phyloP scores from a whole-genome alignment of 441 rosid species.

The Capsella rubella region DNA sequence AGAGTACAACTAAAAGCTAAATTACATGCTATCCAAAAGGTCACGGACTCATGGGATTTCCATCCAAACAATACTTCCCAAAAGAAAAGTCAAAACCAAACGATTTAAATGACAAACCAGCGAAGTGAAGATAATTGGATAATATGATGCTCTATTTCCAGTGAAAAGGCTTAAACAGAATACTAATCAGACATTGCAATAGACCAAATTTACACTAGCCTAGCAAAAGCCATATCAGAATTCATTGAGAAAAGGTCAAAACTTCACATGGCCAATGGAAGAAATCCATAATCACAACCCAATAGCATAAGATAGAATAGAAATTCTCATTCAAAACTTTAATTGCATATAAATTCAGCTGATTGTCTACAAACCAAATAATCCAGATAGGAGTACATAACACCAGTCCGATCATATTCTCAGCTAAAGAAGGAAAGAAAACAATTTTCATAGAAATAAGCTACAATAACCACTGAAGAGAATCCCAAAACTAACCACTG shows the following conservation, averaged over 20 bases:
- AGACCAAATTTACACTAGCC: not conserved
- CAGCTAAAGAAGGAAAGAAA: not conserved
- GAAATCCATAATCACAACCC: not conserved
- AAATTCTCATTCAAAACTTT: slow-evolving; percentile 15
- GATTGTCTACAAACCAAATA: not conserved
- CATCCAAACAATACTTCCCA: not conserved
- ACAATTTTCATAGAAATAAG: not conserved
- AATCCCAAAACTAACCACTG: slow-evolving; percentile 62
- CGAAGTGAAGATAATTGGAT: slow-evolving; percentile 2
- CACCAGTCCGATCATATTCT: not conserved
- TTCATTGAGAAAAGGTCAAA: slow-evolving; percentile 8
- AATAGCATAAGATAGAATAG: not conserved
- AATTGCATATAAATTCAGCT: slow-evolving; percentile 21
- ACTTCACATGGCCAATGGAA: not conserved
- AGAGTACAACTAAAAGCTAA: slow-evolving; percentile 15
- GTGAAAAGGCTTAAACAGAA: slow-evolving; percentile 13
- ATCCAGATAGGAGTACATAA: not conserved
- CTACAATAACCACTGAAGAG: slow-evolving; percentile 1
- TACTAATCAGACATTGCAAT: not conserved
- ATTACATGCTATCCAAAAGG: not conserved
- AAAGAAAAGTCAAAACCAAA: not conserved
- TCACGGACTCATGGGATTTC: not conserved
- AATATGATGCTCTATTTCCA: slow-evolving; percentile 10
- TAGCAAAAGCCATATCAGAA: slow-evolving; percentile 2
- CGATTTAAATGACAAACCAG: slow-evolving; percentile 3